Percentiles rank a stretch among this genome's conserved stretches.
phyloP scores from a whole-genome alignment of 768 basidiomycete genomes.

The Mycena olivaceomarginata region DNA sequence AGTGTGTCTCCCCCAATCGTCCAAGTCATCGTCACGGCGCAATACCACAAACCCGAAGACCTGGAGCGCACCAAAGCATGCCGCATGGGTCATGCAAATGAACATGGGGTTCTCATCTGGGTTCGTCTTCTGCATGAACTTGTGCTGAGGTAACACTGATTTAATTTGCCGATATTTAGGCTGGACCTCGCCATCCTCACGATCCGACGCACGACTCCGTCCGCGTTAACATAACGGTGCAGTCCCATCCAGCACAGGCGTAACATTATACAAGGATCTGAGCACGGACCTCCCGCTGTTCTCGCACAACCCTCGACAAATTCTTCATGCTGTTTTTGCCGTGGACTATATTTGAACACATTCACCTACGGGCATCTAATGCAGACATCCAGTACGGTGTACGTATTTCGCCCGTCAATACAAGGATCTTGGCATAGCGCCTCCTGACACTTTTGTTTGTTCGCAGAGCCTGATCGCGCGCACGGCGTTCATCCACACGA shows the following conservation, averaged over 20 bases:
- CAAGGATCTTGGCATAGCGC: neutral
- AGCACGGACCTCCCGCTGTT: constrained; percentile 29
- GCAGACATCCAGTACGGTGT: constrained; percentile 27
- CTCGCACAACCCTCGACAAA: constrained; percentile 16
- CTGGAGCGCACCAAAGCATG: constrained; percentile 26
- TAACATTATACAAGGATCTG: constrained; percentile 24
- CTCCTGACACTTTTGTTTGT: neutral
- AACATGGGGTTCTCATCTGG: constrained; percentile 36
- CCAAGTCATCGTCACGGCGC: constrained; percentile 22
- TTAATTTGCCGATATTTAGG: constrained; percentile 10
- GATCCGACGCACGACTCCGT: constrained; percentile 12
- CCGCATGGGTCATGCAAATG: constrained; percentile 9
- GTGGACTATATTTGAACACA: neutral
- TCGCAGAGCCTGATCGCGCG: constrained; percentile 15
- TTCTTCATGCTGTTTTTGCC: constrained; percentile 18
- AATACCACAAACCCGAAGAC: neutral
- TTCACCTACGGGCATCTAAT: constrained; percentile 21
- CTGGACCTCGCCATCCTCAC: constrained; percentile 32
- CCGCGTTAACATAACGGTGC: constrained; percentile 24
- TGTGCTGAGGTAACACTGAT: neutral
- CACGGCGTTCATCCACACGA: constrained; percentile 28
- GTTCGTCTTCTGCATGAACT: constrained; percentile 16
- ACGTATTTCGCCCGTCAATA: neutral
- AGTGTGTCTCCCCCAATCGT: neutral
- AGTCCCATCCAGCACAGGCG: constrained; percentile 7